Conservation (phyloP, 257 asterid species). For the Solanum ahanhuiri region DNA sequence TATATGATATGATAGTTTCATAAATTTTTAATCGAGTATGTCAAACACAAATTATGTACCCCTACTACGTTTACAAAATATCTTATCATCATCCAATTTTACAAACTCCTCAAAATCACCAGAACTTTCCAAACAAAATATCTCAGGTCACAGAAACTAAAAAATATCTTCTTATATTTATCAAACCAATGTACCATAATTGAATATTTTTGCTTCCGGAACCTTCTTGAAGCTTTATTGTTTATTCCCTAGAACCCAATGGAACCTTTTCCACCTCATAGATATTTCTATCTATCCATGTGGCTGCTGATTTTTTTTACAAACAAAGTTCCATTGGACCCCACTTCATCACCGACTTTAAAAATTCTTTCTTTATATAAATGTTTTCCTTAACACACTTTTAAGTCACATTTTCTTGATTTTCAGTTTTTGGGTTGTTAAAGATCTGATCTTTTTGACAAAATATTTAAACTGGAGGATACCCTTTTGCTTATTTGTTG, state of each 20-base stretch:
- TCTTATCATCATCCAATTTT: background rate
- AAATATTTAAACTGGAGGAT: background rate
- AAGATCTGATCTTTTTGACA: background rate
- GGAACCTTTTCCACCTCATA: background rate
- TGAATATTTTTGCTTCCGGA: slow-evolving; percentile 2
- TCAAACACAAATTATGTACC: too few relatives aligned
- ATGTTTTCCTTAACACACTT: background rate
- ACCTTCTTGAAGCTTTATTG: slow-evolving; percentile 11
- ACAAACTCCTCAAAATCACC: background rate
- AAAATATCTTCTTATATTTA: slow-evolving; percentile 2
- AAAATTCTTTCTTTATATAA: background rate
- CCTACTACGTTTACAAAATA: background rate
- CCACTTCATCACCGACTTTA: background rate
- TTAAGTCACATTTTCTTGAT: background rate
- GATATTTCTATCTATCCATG: background rate
- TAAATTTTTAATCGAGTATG: too few relatives aligned
- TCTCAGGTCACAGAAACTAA: background rate
- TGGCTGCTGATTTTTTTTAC: background rate
- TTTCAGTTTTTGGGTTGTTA: background rate
- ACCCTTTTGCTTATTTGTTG: background rate
- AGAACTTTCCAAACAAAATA: slow-evolving; percentile 11
- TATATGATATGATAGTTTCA: too few relatives aligned
- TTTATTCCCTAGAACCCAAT: background rate
- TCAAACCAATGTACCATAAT: background rate
- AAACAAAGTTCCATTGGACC: slow-evolving; percentile 4